Conservation (phyloP, 306 rosid species). For the Cicer cuneatum region DNA sequence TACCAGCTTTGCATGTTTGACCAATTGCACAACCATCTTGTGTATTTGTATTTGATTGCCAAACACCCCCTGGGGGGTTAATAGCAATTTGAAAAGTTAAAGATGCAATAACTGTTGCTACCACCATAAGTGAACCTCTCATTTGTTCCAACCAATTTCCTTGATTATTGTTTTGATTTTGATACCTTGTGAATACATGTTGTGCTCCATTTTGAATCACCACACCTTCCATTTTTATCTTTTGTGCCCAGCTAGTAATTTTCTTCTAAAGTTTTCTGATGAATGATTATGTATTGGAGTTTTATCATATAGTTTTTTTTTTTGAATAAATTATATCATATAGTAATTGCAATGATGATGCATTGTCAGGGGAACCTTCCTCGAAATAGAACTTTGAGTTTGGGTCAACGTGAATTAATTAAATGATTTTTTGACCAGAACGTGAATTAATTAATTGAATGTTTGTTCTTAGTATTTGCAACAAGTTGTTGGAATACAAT, state of each 20-base stretch:
- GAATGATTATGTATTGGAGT: neutral
- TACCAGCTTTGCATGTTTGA: constrained; percentile 30
- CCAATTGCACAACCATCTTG: neutral
- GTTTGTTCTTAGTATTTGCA: no score
- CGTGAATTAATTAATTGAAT: no score
- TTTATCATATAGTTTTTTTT: neutral
- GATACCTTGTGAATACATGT: neutral
- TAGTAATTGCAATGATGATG: neutral
- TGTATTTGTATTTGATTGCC: constrained; percentile 5
- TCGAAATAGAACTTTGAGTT: neutral
- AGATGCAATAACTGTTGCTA: constrained; percentile 45
- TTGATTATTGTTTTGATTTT: neutral
- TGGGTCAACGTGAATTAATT: neutral
- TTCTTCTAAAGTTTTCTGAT: neutral
- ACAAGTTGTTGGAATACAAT: no score
- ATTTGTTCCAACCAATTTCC: constrained; percentile 34
- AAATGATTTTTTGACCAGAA: neutral
- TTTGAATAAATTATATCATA: no score
- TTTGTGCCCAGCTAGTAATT: neutral
- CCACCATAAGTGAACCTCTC: constrained; percentile 45
- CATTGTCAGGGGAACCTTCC: neutral
- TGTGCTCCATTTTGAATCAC: neutral
- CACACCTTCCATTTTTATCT: neutral
- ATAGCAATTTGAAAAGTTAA: constrained; percentile 38
- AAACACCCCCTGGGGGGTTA: constrained; percentile 50